Percentiles rank a stretch among this genome's conserved stretches.
These are phyloP conservation scores for Xerocomellus amylosporus DNA, from an alignment of 768 basidiomycete genomes.

Conservation along the genomic window DNA sequence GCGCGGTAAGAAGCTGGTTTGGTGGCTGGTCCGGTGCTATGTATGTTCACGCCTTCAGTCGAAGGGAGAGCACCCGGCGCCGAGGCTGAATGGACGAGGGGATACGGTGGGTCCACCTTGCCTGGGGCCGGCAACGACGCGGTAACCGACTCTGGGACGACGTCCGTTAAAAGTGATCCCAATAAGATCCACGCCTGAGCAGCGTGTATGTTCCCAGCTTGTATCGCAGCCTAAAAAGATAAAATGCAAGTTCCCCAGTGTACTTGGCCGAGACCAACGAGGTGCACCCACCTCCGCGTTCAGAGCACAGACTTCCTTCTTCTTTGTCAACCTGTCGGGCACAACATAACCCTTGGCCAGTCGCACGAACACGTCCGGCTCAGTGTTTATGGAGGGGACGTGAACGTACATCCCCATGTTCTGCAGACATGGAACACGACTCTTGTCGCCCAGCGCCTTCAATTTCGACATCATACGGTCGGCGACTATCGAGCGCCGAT, in stretches of 20 bases:
- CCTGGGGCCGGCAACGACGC: slow-evolving; percentile 26
- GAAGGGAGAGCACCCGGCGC: slow-evolving; percentile 41
- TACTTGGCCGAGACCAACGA: background rate
- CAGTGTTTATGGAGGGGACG: slow-evolving; percentile 22
- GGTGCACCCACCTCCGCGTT: slow-evolving; percentile 53
- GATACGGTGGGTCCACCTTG: slow-evolving; percentile 18
- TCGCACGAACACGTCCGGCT: slow-evolving; percentile 43
- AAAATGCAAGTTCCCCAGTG: no score
- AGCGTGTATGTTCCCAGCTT: slow-evolving; percentile 51
- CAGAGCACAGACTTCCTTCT: slow-evolving; percentile 45
- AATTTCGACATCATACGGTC: slow-evolving; percentile 36
- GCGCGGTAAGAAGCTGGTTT: slow-evolving; percentile 27
- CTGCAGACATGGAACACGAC: slow-evolving; percentile 52
- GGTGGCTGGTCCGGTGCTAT: slow-evolving; percentile 12
- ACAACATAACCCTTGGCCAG: slow-evolving; percentile 67
- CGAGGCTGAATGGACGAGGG: slow-evolving; percentile 39
- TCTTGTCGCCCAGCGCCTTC: slow-evolving; percentile 61
- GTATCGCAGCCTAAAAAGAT: slow-evolving; percentile 51
- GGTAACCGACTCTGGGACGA: slow-evolving; percentile 38
- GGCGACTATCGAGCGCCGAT: slow-evolving; percentile 18
- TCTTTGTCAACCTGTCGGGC: slow-evolving; percentile 36
- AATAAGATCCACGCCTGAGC: slow-evolving; percentile 71
- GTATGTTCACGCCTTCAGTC: slow-evolving; percentile 8
- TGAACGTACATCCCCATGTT: slow-evolving; percentile 50
- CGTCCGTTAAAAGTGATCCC: slow-evolving; percentile 51